Conservation (phyloP, 2,329 filamentous ascomycete species). For the Dactylellina haptotyla region DNA sequence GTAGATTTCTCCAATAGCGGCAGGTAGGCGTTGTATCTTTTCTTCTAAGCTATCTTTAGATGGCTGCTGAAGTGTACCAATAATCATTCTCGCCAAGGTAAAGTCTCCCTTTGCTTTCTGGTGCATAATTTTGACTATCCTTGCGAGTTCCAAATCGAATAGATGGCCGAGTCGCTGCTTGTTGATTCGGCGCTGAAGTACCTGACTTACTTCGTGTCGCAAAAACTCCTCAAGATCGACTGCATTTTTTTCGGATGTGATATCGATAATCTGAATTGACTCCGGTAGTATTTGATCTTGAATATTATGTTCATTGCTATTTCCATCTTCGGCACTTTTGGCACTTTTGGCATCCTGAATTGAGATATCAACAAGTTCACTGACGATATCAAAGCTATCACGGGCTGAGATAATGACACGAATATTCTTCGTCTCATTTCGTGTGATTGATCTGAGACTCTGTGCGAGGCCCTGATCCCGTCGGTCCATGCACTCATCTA, state of each 20-base stretch:
- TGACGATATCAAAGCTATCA: conserved; percentile 28
- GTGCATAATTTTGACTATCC: conserved; percentile 29
- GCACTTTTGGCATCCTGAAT: neutral
- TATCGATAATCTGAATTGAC: conserved; percentile 10
- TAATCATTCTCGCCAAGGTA: conserved; percentile 30
- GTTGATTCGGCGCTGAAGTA: conserved; percentile 28
- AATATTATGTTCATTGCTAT: neutral
- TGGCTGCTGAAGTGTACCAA: conserved; percentile 34
- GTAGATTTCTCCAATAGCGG: conserved; percentile 42
- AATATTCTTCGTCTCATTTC: neutral
- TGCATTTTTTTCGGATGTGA: conserved; percentile 27
- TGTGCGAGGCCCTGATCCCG: conserved; percentile 1
- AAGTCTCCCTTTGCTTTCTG: conserved; percentile 42
- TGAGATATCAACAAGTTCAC: conserved; percentile 5
- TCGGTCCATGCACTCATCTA: conserved; percentile 32
- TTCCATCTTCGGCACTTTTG: too few relatives aligned
- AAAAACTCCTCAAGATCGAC: conserved; percentile 22
- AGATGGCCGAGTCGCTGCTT: conserved; percentile 4
- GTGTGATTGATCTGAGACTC: conserved; percentile 1
- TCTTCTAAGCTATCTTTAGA: conserved; percentile 32
- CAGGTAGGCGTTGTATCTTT: conserved; percentile 22
- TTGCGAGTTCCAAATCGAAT: conserved; percentile 26
- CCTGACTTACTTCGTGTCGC: conserved; percentile 20
- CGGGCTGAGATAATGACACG: conserved; percentile 31
- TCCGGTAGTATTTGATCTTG: conserved; percentile 6